Conservation (phyloP, 306 rosid species). For the Cicer bijugum region DNA sequence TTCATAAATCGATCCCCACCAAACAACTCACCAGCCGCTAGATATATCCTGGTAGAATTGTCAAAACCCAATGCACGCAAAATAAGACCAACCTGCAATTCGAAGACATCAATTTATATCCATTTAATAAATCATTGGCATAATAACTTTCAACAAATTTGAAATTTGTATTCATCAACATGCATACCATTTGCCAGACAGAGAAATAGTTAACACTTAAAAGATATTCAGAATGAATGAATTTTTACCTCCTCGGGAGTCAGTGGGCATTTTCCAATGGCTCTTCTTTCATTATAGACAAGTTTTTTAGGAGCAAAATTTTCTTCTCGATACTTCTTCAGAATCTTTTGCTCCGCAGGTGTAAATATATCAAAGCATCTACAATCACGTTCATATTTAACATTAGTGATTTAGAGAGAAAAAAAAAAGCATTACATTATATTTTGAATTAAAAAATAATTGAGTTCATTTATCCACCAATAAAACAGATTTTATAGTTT, state of each 20-base stretch:
- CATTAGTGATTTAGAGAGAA: conserved; percentile 26
- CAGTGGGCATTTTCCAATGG: conserved; percentile 96
- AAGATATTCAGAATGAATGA: conserved; percentile 22
- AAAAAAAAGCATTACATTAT: neutral
- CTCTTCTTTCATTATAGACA: conserved; percentile 82
- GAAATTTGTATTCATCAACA: conserved; percentile 27
- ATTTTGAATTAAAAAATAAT: neutral
- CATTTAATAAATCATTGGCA: conserved; percentile 30
- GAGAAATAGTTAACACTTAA: conserved; percentile 18
- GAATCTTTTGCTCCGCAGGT: conserved; percentile 69
- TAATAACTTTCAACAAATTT: conserved; percentile 28
- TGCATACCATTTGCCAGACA: conserved; percentile 10
- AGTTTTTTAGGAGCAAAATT: conserved; percentile 90
- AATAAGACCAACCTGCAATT: conserved; percentile 85
- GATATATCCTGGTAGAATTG: conserved; percentile 52
- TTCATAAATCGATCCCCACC: conserved; percentile 92
- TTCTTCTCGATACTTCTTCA: conserved; percentile 78
- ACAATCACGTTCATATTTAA: conserved; percentile 43
- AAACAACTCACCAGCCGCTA: conserved; percentile 82
- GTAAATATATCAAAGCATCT: conserved; percentile 89
- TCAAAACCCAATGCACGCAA: conserved; percentile 58
- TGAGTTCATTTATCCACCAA: conserved; percentile 25
- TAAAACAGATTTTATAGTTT: conserved; percentile 21
- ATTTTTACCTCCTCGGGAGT: conserved; percentile 94
- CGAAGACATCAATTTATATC: conserved; percentile 3